Percentiles rank a stretch among this genome's conserved stretches.
Evolutionary conservation across 2,329 filamentous ascomycete genomes (phyloP).

Genomic region (Ceratocystiopsis brevicomis): DNA sequence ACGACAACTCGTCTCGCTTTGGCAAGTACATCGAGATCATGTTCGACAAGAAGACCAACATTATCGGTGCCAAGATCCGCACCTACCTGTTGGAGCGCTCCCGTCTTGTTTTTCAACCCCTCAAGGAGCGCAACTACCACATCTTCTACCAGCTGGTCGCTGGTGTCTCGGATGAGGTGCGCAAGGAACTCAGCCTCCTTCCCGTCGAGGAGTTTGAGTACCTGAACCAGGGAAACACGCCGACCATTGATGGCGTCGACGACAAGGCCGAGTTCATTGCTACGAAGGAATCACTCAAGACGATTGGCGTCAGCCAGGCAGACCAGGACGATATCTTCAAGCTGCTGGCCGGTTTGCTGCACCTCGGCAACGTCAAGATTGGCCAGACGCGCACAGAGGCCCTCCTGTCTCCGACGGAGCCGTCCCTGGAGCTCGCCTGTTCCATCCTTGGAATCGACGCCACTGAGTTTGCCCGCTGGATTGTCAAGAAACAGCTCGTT

Average conservation of each 20-base stretch:
- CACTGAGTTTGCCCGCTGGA: conserved; percentile 86
- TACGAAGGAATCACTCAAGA: conserved; percentile 67
- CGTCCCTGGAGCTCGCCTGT: conserved; percentile 64
- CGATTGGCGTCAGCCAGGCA: conserved; percentile 59
- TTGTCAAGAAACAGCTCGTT: conserved; percentile 93
- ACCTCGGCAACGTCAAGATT: conserved; percentile 94
- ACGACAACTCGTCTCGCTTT: conserved; percentile 97
- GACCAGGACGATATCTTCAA: conserved; percentile 78
- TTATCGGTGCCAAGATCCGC: conserved; percentile 92
- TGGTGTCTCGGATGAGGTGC: conserved; percentile 70
- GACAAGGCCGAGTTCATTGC: conserved; percentile 87
- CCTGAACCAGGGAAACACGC: conserved; percentile 83
- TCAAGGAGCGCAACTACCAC: conserved; percentile 97
- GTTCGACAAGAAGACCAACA: conserved; percentile 89
- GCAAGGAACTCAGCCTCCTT: conserved; percentile 58
- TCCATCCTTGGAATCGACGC: conserved; percentile 73
- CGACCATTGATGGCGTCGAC: conserved; percentile 82
- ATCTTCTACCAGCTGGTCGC: conserved; percentile 96
- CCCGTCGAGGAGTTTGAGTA: conserved; percentile 88
- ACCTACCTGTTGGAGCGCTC: conserved; percentile 92
- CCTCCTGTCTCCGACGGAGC: conserved; percentile 60
- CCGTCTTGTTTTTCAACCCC: conserved; percentile 85
- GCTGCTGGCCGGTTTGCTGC: conserved; percentile 73
- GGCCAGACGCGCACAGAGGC: conserved; percentile 78
- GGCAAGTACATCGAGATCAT: conserved; percentile 99